Base-by-base conservation (phyloP, 139 green algal genomes). In the Volvox reticuliferus region DNA sequence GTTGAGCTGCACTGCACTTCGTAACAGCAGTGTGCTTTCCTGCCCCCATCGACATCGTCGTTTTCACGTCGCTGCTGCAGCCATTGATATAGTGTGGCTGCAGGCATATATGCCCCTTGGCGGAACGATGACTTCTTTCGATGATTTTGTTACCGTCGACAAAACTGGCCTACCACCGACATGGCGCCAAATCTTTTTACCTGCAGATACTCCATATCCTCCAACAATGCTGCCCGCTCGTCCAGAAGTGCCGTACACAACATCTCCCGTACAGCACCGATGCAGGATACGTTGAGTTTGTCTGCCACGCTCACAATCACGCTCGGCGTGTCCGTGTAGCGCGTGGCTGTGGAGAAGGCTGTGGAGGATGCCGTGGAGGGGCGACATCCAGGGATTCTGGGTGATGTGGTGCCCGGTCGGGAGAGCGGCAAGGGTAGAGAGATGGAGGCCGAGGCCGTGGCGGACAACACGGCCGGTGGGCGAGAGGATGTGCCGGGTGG, bases 121-220 rank as follows among this genome's bases (percentile, higher is more conserved):
- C n/a, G n/a, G n/a, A n/a, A n/a, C n/a, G n/a, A n/a, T n/a, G n/a
- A n/a, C n/a, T n/a, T n/a, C n/a, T n/a, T n/a, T n/a, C n/a, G n/a
- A n/a, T n/a, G n/a, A n/a, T n/a, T n/a, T n/a, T n/a, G n/a, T n/a
- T n/a, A n/a, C n/a, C n/a, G n/a, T n/a, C n/a, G n/a, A n/a, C n/a
- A n/a, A n/a, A n/a, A n/a, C n/a, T n/a, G n/a, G n/a, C n/a, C n/a
- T n/a, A n/a, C n/a, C n/a, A n/a, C 44, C 44, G 9, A 55, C 44
- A 55, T 9, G 9, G 9, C 44, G 44, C 44, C 44, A 55, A 55
- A 55, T 55, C 44, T 9, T 55, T 9, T 9, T 22, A 87, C 89
- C 62, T 87, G 87, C 61, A 94, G 81, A 87, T 93, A 94, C 65
- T 92, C 89, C 6, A 94, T 71, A 82, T 94, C 92, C 37, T 94